Evolutionary conservation across 2,329 filamentous ascomycete genomes (phyloP).

Genomic region (Cladophialophora chaetospira): DNA sequence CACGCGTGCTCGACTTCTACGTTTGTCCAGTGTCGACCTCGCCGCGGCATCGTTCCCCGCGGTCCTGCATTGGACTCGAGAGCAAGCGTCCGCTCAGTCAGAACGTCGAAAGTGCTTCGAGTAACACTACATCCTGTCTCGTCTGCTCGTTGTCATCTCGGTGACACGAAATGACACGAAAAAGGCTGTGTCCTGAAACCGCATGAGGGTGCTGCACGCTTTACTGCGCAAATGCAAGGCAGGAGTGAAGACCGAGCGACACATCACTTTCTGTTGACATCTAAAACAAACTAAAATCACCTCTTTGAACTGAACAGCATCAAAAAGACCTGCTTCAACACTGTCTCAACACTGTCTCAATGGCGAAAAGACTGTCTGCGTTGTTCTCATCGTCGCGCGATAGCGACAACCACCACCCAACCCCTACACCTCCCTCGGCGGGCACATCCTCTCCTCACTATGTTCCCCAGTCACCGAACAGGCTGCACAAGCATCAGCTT

Average conservation of each 20-base stretch:
- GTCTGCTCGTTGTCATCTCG: background rate
- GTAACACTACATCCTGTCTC: background rate
- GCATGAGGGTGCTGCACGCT: background rate
- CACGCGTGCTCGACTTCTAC: background rate
- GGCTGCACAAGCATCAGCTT: slow-evolving; percentile 26
- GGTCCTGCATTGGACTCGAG: background rate
- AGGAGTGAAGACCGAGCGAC: background rate
- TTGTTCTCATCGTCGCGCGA: slow-evolving; percentile 31
- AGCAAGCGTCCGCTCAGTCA: no score
- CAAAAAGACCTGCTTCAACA: no score
- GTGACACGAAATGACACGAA: slow-evolving; percentile 5
- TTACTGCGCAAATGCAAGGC: background rate
- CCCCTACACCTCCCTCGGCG: background rate
- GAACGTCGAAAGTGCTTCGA: background rate
- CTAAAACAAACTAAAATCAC: background rate
- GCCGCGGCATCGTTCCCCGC: background rate
- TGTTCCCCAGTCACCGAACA: slow-evolving; percentile 15
- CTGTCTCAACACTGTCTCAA: no score
- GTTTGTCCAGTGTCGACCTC: background rate
- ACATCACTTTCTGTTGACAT: background rate
- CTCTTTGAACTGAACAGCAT: background rate
- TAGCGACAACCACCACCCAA: slow-evolving; percentile 8
- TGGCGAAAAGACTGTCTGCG: slow-evolving; percentile 29
- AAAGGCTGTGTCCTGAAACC: background rate
- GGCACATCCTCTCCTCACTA: background rate